Base-by-base conservation (phyloP, 345 rosid species). In the Salix arbutifolia region DNA sequence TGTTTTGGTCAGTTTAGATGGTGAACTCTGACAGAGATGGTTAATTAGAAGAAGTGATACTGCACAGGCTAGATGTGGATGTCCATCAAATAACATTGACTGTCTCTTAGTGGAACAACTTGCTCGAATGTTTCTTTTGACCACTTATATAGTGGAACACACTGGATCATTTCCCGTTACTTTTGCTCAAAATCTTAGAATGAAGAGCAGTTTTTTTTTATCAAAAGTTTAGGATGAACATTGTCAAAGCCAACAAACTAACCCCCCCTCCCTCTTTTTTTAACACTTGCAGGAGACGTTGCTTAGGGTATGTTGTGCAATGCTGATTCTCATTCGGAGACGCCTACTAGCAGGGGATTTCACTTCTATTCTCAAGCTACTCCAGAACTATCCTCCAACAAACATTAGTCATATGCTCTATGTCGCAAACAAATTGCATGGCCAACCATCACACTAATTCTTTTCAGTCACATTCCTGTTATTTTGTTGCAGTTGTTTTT, bases 261-360 rank as follows among this genome's bases (percentile, higher is more conserved):
- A 48, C 42, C 40, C 7, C 62, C 73, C 19, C 50, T 18, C 30
- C 7, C 9, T 5, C 19, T 4, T 30, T 68, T 40, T 6, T 30
- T 38, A 11, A 23, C 23, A 33, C 80, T 58, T 86, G 85, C 92
- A 96, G 99, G 99, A 93, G 60, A 92, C 97, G 30, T 78, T 96
- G 77, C 93, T 96, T 16, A 90, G 99, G 72, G 74, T 96, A 80
- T 96, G 98, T 82, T 96, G 99, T 53, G 98, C 98, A 37, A 96
- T 96, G 99, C 85, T 96, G 79, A 88, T 96, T 81, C 88, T 96
- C 3, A 73, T 96, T 28, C 81, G 99, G 69, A 89, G 94, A 69
- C 94, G 99, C 52, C 81, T 95, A n/a, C 90, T 95, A 38, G 95
- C 91, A 0, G 95, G 95, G 78, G 95, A 91, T 77, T 93, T 93